Evolutionary conservation across 2,329 filamentous ascomycete species (phyloP).

Genomic region (Plectosphaerella cucumerina): DNA sequence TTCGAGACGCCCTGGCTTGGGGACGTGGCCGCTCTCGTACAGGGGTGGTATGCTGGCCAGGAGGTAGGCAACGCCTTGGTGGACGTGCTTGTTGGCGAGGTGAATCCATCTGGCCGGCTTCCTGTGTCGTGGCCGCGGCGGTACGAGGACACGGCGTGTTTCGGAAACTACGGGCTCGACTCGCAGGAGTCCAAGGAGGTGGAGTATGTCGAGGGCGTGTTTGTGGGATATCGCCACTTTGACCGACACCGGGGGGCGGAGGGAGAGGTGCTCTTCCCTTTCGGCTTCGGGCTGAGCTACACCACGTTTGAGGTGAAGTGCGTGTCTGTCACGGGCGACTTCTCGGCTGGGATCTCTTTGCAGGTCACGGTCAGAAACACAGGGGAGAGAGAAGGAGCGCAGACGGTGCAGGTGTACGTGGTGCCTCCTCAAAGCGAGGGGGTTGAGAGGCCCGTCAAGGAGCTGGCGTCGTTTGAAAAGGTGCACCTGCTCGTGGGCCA

Average conservation of each 20-base stretch:
- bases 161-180: conserved; percentile 26
- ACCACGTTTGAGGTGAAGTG: conserved; percentile 36
- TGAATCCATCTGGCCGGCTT: conserved; percentile 43
- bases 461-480: conserved; percentile 49
- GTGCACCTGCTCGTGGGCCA: conserved; percentile 45
- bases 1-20: conserved; percentile 51
- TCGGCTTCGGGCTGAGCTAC: conserved; percentile 65
- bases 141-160: conserved; percentile 29
- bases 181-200: conserved; percentile 44
- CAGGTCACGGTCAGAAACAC: not conserved
- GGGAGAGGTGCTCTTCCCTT: conserved; percentile 56
- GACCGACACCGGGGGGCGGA: conserved; percentile 43
- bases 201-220: conserved; percentile 63
- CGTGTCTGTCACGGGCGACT: conserved; percentile 35
- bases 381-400: not conserved
- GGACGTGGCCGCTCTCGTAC: conserved; percentile 55
- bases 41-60: conserved; percentile 76
- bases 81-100: conserved; percentile 59
- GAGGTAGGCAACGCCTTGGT: conserved; percentile 65
- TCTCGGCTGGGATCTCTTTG: conserved; percentile 30
- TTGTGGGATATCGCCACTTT: conserved; percentile 65
- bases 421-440: conserved; percentile 34
- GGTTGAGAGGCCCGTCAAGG: conserved; percentile 37
- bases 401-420: conserved; percentile 26
- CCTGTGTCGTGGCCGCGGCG: conserved; percentile 44